Conservation (phyloP, 2,329 filamentous ascomycete species). For the Aspergillus sergii region DNA sequence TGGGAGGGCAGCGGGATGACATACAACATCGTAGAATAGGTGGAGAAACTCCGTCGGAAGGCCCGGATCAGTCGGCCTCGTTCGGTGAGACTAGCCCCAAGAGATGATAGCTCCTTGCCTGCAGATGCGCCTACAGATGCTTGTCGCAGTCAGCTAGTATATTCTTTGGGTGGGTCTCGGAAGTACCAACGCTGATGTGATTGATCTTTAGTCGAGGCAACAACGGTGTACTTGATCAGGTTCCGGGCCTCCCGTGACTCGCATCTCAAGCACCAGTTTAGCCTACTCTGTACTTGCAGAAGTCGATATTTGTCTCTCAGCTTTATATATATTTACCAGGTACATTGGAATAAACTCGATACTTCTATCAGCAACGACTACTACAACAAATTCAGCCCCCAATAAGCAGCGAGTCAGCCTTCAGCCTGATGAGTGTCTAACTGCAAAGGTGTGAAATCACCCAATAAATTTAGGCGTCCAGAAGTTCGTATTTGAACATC, state of each 20-base stretch:
- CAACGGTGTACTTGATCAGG: not conserved
- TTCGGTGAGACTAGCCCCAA: not conserved
- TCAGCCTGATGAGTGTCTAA: too few relatives aligned
- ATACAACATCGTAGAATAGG: not conserved
- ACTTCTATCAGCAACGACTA: too few relatives aligned
- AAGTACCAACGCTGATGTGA: not conserved
- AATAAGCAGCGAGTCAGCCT: too few relatives aligned
- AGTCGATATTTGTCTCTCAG: too few relatives aligned
- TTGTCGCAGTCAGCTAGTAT: not conserved
- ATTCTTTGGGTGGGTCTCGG: not conserved
- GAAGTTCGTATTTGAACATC: not conserved
- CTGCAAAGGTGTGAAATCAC: not conserved
- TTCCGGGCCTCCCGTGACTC: not conserved
- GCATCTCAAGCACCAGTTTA: not conserved
- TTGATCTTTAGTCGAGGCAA: not conserved
- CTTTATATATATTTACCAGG: too few relatives aligned
- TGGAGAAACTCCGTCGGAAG: not conserved
- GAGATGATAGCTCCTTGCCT: not conserved
- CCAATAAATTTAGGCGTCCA: not conserved
- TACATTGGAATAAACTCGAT: too few relatives aligned
- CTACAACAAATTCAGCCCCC: too few relatives aligned
- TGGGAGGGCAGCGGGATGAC: not conserved
- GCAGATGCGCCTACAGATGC: not conserved
- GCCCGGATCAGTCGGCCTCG: not conserved
- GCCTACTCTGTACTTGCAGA: too few relatives aligned